Percentiles rank a stretch among this genome's conserved stretches.
phyloP scores from a whole-genome alignment of 2,329 filamentous ascomycete species.

The Fusarium metavorans region DNA sequence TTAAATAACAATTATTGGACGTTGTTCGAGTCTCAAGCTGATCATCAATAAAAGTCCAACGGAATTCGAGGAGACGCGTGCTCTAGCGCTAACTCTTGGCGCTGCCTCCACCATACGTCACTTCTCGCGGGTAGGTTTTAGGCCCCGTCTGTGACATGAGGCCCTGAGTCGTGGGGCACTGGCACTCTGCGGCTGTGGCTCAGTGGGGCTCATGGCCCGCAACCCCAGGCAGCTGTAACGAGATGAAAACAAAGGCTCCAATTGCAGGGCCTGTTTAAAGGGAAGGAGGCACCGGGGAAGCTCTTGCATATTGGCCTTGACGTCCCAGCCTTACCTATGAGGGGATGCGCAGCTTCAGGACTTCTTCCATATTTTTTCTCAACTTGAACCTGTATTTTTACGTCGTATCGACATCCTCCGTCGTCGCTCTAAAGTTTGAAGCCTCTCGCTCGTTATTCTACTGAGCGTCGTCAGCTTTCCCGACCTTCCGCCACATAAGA shows the following conservation, averaged over 20 bases:
- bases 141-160: constrained; percentile 20
- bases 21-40: not conserved
- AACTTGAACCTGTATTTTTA: constrained; percentile 23
- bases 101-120: constrained; percentile 24
- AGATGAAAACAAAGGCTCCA: constrained; percentile 30
- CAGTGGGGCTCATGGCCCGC: constrained; percentile 37
- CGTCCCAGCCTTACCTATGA: constrained; percentile 28
- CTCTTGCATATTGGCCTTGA: constrained; percentile 2
- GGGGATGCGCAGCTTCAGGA: not conserved
- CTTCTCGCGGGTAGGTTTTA: constrained; percentile 18
- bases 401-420: not conserved
- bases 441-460: constrained; percentile 2
- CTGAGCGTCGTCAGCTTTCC: constrained; percentile 5
- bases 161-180: constrained; percentile 13
- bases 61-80: not conserved
- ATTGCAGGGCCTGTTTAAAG: not conserved
- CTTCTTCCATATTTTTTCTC: not conserved
- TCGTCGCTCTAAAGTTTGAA: not conserved
- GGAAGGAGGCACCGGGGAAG: constrained; percentile 21
- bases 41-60: not conserved
- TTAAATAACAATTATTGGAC: not conserved
- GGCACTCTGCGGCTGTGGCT: constrained; percentile 43
- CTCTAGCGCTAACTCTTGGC: not conserved
- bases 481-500: constrained; percentile 6
- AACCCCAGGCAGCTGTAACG: constrained; percentile 12